Conservation (phyloP, 306 rosid species). For the Urtica urens region DNA sequence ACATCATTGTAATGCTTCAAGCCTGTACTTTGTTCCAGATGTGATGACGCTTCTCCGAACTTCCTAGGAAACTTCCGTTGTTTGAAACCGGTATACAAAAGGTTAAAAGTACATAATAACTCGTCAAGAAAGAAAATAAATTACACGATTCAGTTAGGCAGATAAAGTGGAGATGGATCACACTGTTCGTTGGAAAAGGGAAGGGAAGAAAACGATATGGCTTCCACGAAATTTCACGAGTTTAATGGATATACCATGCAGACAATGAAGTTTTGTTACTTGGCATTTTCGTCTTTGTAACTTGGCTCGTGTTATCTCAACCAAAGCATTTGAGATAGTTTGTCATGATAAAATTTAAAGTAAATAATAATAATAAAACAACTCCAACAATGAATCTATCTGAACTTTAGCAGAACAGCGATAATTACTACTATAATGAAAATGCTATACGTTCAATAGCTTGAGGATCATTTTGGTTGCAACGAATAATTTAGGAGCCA, state of each 20-base stretch:
- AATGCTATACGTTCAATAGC: no score
- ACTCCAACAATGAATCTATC: no score
- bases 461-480: no score
- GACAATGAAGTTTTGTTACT: background rate
- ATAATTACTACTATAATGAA: no score
- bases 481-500: no score
- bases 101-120: background rate
- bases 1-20: background rate
- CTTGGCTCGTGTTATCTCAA: background rate
- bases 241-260: background rate
- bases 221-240: conserved; percentile 17
- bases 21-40: background rate
- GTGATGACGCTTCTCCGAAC: conserved; percentile 19
- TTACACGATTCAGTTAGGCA: background rate
- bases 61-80: conserved; percentile 5
- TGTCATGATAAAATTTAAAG: background rate
- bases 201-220: background rate
- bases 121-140: background rate
- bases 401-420: no score
- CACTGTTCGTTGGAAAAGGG: no score
- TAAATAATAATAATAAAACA: no score
- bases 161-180: no score
- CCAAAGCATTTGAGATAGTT: background rate
- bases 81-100: background rate
- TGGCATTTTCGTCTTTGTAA: background rate